phyloP scores from a whole-genome alignment of 495 filamentous ascomycete species.

The Acidiella bohemica region DNA sequence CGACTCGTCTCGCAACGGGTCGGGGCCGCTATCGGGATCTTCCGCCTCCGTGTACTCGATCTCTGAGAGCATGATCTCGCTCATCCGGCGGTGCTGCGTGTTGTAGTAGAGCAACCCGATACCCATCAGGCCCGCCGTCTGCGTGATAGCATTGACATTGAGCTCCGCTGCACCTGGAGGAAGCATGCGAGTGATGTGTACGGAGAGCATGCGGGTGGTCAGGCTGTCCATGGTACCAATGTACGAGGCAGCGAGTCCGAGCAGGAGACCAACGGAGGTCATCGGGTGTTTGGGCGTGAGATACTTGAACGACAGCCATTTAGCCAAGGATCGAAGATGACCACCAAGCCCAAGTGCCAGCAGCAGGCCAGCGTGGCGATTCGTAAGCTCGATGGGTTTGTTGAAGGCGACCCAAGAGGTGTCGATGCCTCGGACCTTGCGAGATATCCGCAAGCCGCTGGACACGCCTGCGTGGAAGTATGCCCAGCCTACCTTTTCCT shows the following conservation, averaged over 20 bases:
- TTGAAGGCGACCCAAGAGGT: constrained; percentile 98
- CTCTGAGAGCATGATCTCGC: constrained; percentile 94
- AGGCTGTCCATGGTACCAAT: constrained; percentile 93
- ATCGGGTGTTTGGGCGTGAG: constrained; percentile 96
- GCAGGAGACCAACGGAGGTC: constrained; percentile 89
- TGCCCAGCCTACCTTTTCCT: constrained; percentile 95
- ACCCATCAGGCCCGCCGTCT: constrained; percentile 94
- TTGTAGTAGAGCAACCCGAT: constrained; percentile 90
- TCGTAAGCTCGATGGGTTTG: constrained; percentile 81
- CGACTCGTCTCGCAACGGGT: constrained; percentile 78
- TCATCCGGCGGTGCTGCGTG: constrained; percentile 95
- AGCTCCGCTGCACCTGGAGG: constrained; percentile 74
- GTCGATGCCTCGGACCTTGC: constrained; percentile 82
- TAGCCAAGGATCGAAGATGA: constrained; percentile 80
- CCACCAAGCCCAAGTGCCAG: constrained; percentile 90
- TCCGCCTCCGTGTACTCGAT: constrained; percentile 73
- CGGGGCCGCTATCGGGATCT: constrained; percentile 44
- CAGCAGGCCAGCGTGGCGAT: constrained; percentile 87
- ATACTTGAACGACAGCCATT: constrained; percentile 98
- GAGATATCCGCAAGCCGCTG: constrained; percentile 78
- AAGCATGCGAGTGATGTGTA: constrained; percentile 93
- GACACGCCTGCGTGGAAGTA: constrained; percentile 96
- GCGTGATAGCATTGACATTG: constrained; percentile 84
- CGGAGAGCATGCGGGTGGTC: constrained; percentile 84
- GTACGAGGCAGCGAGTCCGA: constrained; percentile 86